Conservation (phyloP, 768 basidiomycete genomes). For the Mrakia blollopis region DNA sequence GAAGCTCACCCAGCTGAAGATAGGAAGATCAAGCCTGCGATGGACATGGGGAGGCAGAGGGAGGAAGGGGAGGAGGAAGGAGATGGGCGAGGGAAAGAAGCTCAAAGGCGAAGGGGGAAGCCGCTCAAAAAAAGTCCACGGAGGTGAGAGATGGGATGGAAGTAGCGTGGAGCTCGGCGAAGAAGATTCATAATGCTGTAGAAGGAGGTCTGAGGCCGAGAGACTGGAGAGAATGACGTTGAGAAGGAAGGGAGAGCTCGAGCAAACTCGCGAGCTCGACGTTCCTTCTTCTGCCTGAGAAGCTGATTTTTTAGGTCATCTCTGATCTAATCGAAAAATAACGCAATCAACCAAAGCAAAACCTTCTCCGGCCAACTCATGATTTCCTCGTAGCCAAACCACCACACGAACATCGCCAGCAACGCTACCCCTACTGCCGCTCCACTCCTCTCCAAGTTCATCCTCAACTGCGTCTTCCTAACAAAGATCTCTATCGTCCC, state of each 20-base stretch:
- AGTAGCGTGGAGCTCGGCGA: background rate
- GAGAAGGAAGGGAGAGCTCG: background rate
- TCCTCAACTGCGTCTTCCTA: background rate
- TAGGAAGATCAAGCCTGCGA: conserved; percentile 26
- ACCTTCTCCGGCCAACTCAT: too few relatives aligned
- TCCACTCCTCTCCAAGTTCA: background rate
- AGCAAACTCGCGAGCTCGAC: background rate
- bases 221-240: background rate
- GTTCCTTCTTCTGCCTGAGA: too few relatives aligned
- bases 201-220: background rate
- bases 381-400: background rate
- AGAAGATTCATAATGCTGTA: background rate
- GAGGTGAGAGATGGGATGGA: background rate
- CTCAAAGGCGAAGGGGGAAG: background rate
- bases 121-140: too few relatives aligned
- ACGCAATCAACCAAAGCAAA: too few relatives aligned
- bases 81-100: background rate
- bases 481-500: background rate
- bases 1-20: conserved; percentile 9
- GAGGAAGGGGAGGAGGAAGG: background rate
- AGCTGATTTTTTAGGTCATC: too few relatives aligned
- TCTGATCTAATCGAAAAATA: too few relatives aligned
- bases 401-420: background rate
- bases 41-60: conserved; percentile 1
- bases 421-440: background rate